Evolutionary conservation across 257 asterid species (phyloP).

Genomic region (Catharanthus roseus): DNA sequence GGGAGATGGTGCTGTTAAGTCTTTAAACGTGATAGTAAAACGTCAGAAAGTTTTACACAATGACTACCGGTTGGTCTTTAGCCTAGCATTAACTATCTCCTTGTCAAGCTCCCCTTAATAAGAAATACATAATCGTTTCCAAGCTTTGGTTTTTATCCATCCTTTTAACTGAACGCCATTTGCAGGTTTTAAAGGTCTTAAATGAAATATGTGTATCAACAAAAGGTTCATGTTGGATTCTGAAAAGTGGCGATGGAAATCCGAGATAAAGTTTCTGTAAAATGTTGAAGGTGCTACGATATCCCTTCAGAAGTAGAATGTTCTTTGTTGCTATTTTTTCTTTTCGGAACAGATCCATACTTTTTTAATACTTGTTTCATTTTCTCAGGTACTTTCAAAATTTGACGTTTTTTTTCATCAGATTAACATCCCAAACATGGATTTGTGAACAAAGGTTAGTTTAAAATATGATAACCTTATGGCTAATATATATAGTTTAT

Average conservation of each 20-base stretch:
- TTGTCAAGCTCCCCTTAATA: not conserved
- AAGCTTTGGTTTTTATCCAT: not conserved
- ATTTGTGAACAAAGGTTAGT: too few relatives aligned
- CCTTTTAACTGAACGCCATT: not conserved
- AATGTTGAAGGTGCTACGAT: slow-evolving; percentile 12
- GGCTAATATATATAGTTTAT: too few relatives aligned
- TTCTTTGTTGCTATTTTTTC: too few relatives aligned
- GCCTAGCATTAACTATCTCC: not conserved
- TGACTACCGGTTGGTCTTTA: not conserved
- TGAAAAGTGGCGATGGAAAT: slow-evolving; percentile 51
- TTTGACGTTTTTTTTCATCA: not conserved
- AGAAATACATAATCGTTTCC: not conserved
- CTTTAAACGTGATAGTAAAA: not conserved
- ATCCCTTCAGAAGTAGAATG: not conserved
- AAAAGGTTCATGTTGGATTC: slow-evolving; percentile 59
- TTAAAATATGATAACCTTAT: too few relatives aligned
- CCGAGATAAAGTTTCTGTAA: slow-evolving; percentile 14
- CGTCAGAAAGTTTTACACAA: not conserved
- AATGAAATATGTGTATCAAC: slow-evolving; percentile 49
- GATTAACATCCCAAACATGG: not conserved
- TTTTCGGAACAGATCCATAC: not conserved
- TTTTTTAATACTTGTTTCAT: slow-evolving; percentile 1
- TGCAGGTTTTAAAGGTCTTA: slow-evolving; percentile 81
- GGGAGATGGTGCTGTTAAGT: not conserved
- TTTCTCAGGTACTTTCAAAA: too few relatives aligned